Evolutionary conservation across 306 rosid genomes (phyloP).

Genomic region (Vigna radiata): DNA sequence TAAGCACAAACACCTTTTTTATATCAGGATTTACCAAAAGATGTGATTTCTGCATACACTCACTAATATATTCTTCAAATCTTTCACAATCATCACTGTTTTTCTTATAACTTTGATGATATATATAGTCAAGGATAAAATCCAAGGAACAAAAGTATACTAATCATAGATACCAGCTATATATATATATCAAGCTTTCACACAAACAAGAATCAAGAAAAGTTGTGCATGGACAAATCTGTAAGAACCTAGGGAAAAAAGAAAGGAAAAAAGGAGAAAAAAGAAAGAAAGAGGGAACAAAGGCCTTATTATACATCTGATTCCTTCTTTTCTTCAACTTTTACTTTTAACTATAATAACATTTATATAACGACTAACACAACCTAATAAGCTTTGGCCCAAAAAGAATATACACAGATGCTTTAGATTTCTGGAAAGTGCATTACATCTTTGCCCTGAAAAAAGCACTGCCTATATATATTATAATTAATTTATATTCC

Average conservation of each 20-base stretch:
- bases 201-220: constrained; percentile 40
- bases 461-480: constrained; percentile 48
- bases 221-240: constrained; percentile 43
- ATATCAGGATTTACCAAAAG: constrained; percentile 50
- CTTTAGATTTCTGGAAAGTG: constrained; percentile 52
- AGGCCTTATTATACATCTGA: constrained; percentile 54
- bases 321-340: constrained; percentile 64
- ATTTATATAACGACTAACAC: constrained; percentile 56
- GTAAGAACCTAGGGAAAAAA: constrained; percentile 46
- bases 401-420: constrained; percentile 64
- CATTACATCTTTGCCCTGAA: constrained; percentile 48
- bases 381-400: constrained; percentile 53
- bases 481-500: constrained; percentile 27
- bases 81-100: constrained; percentile 47
- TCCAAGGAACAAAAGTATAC: constrained; percentile 43
- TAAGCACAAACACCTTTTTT: constrained; percentile 39
- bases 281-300: constrained; percentile 32
- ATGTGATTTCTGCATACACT: constrained; percentile 33
- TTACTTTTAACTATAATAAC: constrained; percentile 52
- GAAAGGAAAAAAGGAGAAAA: not conserved
- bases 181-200: constrained; percentile 47
- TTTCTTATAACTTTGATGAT: constrained; percentile 48
- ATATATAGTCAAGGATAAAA: constrained; percentile 43
- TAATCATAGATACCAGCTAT: constrained; percentile 40
- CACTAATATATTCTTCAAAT: constrained; percentile 54